These are phyloP conservation scores for Puya raimondii DNA, from an alignment of 176 grass and related monocot genomes.

Conservation along the genomic window DNA sequence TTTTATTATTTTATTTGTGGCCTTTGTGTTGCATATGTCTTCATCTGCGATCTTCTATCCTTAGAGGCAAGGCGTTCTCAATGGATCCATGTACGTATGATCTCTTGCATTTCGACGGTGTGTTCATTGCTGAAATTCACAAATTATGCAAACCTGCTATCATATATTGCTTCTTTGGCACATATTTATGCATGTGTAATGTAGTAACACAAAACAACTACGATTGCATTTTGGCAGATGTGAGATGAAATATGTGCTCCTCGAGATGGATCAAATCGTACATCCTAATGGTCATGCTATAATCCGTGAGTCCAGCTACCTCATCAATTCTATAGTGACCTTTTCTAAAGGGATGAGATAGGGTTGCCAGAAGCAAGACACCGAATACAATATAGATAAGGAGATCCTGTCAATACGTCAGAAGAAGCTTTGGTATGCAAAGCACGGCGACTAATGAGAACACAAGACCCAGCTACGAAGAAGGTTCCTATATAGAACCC, in stretches of 20 bases:
- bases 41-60: not conserved
- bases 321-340: slow-evolving; percentile 52
- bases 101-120: slow-evolving; percentile 79
- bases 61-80: slow-evolving; percentile 90
- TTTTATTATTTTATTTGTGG: too few relatives aligned
- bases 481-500: not conserved
- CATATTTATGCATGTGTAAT: not conserved
- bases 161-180: not conserved
- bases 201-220: not conserved
- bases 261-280: slow-evolving; percentile 93
- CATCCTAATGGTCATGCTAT: slow-evolving; percentile 64
- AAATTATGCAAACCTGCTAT: slow-evolving; percentile 7
- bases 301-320: slow-evolving; percentile 68
- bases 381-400: slow-evolving; percentile 54
- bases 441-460: slow-evolving; percentile 25
- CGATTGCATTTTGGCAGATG: slow-evolving; percentile 40
- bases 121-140: slow-evolving; percentile 76
- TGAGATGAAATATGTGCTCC: slow-evolving; percentile 74
- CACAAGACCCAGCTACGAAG: too few relatives aligned
- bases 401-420: slow-evolving; percentile 82
- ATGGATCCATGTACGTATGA: slow-evolving; percentile 91
- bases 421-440: slow-evolving; percentile 73
- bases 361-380: slow-evolving; percentile 57
- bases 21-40: too few relatives aligned
- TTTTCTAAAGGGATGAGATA: slow-evolving; percentile 84